Conservation (phyloP, 148 eudicot species). For the Heliamphora exappendiculata region DNA sequence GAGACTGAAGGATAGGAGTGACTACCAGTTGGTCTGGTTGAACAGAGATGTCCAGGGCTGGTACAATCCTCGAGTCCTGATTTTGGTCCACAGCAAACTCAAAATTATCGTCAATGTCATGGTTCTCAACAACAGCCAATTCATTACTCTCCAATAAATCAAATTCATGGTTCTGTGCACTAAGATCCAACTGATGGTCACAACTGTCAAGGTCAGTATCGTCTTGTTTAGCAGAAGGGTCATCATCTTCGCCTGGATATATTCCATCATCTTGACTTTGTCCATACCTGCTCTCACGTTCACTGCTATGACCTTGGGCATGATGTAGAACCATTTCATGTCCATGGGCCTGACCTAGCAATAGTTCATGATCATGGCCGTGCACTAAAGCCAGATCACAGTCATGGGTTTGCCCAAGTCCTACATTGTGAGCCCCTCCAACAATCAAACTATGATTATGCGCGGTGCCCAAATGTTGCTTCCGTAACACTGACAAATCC, state of each 20-base stretch:
- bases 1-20: conserved; percentile 37
- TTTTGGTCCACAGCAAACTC: conserved; percentile 27
- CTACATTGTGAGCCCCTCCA: conserved; percentile 33
- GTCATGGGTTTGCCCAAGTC: conserved; percentile 17
- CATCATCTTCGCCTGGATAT: conserved; percentile 16
- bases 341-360: conserved; percentile 10
- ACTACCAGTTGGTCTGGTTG: conserved; percentile 27
- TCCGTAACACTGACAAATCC: conserved; percentile 24
- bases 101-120: conserved; percentile 26
- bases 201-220: conserved; percentile 22
- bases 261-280: conserved; percentile 24
- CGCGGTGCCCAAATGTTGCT: conserved; percentile 32
- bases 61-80: conserved; percentile 20
- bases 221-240: conserved; percentile 25
- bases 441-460: conserved; percentile 26
- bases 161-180: conserved; percentile 14
- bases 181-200: conserved; percentile 24
- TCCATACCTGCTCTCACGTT: conserved; percentile 27
- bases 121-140: conserved; percentile 27
- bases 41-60: conserved; percentile 22
- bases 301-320: conserved; percentile 23
- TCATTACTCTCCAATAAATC: conserved; percentile 25
- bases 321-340: conserved; percentile 29
- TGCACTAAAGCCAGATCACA: conserved; percentile 14
- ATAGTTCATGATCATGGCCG: conserved; percentile 5